Evolutionary conservation across 192 early-diverging fungal genomes (phyloP).

Genomic region (Dissophora ornata): DNA sequence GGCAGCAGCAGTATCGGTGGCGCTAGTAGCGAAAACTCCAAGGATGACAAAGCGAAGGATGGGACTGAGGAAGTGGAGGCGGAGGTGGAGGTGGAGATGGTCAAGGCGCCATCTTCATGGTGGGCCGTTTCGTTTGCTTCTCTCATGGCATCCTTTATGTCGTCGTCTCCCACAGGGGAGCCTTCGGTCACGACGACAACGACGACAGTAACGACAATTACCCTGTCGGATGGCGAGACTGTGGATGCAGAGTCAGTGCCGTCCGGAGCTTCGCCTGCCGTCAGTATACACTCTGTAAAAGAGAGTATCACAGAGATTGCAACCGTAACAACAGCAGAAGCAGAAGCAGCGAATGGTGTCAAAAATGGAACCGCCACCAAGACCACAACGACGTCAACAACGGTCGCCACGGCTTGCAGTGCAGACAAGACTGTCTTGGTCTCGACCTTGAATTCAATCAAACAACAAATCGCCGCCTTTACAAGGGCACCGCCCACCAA

Average conservation of each 20-base stretch:
- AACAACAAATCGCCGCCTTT: constrained; percentile 32
- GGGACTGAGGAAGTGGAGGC: not conserved
- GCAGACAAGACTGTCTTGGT: constrained; percentile 35
- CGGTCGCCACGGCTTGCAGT: not conserved
- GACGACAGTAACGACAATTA: constrained; percentile 36
- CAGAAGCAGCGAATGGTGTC: not conserved
- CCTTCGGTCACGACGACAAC: constrained; percentile 29
- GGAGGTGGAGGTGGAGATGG: not conserved
- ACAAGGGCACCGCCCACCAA: constrained; percentile 32
- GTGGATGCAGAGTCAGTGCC: no score
- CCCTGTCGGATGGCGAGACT: constrained; percentile 15
- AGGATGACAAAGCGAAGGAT: not conserved
- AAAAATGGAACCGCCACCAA: constrained; percentile 21
- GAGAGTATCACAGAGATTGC: no score
- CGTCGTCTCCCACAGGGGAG: not conserved
- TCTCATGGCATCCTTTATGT: constrained; percentile 9
- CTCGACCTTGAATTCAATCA: constrained; percentile 46
- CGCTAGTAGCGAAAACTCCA: not conserved
- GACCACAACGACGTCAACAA: constrained; percentile 35
- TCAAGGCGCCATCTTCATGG: constrained; percentile 47
- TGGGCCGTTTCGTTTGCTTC: constrained; percentile 42
- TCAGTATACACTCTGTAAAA: no score
- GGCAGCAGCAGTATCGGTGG: not conserved
- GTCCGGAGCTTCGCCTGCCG: no score
- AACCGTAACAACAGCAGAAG: not conserved